Evolutionary conservation across 2,329 filamentous ascomycete genomes (phyloP), one percentile per base, ranked within the genome.

Genomic region (Acrocalymma vagum): DNA sequence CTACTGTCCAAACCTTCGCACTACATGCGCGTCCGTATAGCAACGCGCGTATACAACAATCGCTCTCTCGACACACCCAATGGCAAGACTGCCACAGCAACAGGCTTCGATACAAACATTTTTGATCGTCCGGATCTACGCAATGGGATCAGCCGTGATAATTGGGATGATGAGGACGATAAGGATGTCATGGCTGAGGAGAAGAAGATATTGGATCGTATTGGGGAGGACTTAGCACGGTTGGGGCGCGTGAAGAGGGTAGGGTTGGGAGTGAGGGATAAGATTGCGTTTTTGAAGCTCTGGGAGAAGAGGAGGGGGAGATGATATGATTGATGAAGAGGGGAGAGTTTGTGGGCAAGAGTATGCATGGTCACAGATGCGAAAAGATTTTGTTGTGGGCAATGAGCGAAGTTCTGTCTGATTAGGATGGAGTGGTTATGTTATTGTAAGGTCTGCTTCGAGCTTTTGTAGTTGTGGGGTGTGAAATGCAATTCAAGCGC

Each of bases 241-340:
- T 70, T 99, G 37, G 90, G 92, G 2, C 78, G 94, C 46, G 92
- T 94, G 25, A 95, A 95, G 76, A 81, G 93, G 40, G 90, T 99
- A 1, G 91, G 88, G 0, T 69, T 99, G 53, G 91, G 90, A 0
- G 78, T 95, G 39, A 76, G 80, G 58, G 90, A 97, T 47, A 99
- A 99, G 77, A 75, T 78, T 16, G 82, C 84, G 5, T 99, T 99
- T 70, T 79, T 95, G 18, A 79, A 85, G 38, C 84, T 85, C 20
- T 93, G 85, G 85, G 75, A 63, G 30, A 78, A 72, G 61, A 73
- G 55, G 46, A 60, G 41, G 50, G 43, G 63, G 36, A 9, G 17
- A 32, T 14, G 29, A n/a, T n/a, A n/a, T n/a, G n/a, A n/a, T n/a
- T n/a, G n/a, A n/a, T n/a, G n/a, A n/a, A n/a, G n/a, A n/a, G n/a